Evolutionary conservation across 2,329 filamentous ascomycete species (phyloP).

Genomic region (Alternaria gansuensis): DNA sequence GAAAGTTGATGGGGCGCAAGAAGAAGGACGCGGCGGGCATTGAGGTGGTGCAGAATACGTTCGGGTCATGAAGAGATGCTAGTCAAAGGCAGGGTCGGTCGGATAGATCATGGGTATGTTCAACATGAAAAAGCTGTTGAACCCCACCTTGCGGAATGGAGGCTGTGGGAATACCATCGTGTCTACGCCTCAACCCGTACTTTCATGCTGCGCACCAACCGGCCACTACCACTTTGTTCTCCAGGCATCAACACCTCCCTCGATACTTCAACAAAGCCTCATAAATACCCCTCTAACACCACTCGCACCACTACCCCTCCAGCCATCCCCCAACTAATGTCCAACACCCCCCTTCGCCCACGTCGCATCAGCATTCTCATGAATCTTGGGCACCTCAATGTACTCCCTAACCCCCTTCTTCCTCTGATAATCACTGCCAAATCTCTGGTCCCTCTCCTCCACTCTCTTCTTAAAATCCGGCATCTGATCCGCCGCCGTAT

Average conservation of each 20-base stretch:
- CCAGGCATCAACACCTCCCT: neutral
- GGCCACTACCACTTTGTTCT: neutral
- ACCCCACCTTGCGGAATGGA: neutral
- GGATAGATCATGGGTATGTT: neutral
- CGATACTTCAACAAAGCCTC: neutral
- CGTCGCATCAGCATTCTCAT: constrained; percentile 59
- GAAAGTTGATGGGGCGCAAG: constrained; percentile 50
- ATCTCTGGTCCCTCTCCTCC: constrained; percentile 63
- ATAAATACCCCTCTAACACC: neutral
- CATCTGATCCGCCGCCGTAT: constrained; percentile 61
- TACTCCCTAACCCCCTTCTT: constrained; percentile 64
- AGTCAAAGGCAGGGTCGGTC: neutral
- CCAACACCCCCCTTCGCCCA: constrained; percentile 52
- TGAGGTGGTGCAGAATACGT: constrained; percentile 41
- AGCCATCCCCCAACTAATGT: constrained; percentile 11
- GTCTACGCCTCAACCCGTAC: neutral
- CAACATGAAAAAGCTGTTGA: neutral
- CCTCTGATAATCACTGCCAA: constrained; percentile 60
- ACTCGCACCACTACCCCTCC: too few species aligned
- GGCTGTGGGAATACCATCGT: neutral
- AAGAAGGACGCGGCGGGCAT: constrained; percentile 37
- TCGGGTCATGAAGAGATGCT: constrained; percentile 23
- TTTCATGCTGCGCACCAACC: neutral
- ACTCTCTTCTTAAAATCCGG: constrained; percentile 57
- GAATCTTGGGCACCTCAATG: constrained; percentile 61